phyloP scores from a whole-genome alignment of 768 basidiomycete species.

The Suillus americanus region DNA sequence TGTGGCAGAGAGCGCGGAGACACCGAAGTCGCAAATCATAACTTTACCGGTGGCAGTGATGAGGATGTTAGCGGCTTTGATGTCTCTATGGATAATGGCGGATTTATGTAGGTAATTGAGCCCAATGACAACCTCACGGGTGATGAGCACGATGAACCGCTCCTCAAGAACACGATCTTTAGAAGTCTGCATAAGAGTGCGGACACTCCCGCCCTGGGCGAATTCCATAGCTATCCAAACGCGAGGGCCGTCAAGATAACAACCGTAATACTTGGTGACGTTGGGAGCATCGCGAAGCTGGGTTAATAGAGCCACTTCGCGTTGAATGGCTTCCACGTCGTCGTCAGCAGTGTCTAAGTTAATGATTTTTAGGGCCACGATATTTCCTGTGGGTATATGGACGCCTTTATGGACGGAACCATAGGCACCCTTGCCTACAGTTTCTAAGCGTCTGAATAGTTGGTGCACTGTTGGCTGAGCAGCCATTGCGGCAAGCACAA shows the following conservation, averaged over 20 bases:
- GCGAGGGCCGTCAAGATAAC: conserved; percentile 89
- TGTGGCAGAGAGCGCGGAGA: conserved; percentile 87
- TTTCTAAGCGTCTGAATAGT: conserved; percentile 82
- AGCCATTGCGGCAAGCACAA: conserved; percentile 28
- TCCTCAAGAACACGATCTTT: conserved; percentile 80
- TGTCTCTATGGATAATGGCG: conserved; percentile 93
- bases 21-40: conserved; percentile 97
- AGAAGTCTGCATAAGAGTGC: conserved; percentile 89
- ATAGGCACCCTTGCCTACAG: conserved; percentile 94
- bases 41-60: conserved; percentile 87
- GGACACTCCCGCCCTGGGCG: conserved; percentile 92
- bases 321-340: conserved; percentile 95
- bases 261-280: conserved; percentile 95
- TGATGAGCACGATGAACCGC: conserved; percentile 82
- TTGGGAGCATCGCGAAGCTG: conserved; percentile 90
- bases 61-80: conserved; percentile 97
- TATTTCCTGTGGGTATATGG: conserved; percentile 79
- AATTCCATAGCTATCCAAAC: conserved; percentile 99
- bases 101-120: conserved; percentile 91
- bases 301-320: conserved; percentile 89
- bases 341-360: conserved; percentile 96
- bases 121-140: conserved; percentile 85
- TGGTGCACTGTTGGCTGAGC: conserved; percentile 66
- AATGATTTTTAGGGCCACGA: conserved; percentile 98
- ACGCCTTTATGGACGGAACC: conserved; percentile 93